These are phyloP conservation scores for Rauvolfia tetraphylla DNA, from an alignment of 257 asterid species.

Conservation along the genomic window DNA sequence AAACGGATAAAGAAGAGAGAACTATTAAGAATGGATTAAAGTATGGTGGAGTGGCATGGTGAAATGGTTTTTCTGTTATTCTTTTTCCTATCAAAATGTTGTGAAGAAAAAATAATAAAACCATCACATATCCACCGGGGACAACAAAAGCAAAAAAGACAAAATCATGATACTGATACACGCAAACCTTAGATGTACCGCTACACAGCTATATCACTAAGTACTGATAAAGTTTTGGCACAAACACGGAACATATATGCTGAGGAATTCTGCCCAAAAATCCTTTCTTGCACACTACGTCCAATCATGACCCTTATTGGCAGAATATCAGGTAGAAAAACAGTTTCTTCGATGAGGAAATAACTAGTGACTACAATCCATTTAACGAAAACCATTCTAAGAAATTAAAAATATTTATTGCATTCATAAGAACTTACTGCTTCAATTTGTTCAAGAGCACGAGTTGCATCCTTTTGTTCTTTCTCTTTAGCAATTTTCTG, in stretches of 20 bases:
- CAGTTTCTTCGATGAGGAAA: background rate
- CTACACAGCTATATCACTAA: background rate
- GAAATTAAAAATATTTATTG: background rate
- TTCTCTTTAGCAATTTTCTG: slow-evolving; percentile 77
- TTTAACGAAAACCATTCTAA: background rate
- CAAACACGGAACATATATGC: background rate
- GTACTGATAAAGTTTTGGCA: background rate
- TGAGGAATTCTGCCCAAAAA: background rate
- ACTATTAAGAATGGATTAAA: background rate
- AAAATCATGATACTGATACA: background rate
- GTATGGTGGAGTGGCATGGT: background rate
- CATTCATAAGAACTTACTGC: slow-evolving; percentile 50
- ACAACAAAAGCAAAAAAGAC: background rate
- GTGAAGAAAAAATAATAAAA: background rate
- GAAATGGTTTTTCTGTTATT: background rate
- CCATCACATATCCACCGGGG: background rate
- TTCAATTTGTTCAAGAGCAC: slow-evolving; percentile 84
- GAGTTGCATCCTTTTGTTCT: slow-evolving; percentile 65
- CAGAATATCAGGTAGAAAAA: background rate
- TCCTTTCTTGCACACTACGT: background rate
- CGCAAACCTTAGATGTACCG: background rate
- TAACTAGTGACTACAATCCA: background rate
- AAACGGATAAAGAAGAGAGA: background rate
- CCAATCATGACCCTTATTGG: background rate
- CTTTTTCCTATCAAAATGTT: background rate